These are phyloP conservation scores for Lentinus brumalis DNA, from an alignment of 768 basidiomycete species.

Conservation along the genomic window DNA sequence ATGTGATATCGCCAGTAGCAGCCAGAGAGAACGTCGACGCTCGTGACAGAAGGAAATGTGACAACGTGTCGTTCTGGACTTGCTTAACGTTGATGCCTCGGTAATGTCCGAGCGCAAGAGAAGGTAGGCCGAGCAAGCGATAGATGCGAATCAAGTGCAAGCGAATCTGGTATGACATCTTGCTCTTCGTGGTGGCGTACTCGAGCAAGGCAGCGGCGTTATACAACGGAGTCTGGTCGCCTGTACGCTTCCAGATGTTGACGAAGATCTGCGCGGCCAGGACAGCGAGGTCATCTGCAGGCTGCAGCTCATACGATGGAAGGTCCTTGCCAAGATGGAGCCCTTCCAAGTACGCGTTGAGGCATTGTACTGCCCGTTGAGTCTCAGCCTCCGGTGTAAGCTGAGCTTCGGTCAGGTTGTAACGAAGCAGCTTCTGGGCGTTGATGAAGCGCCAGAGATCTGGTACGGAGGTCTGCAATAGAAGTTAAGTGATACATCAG, in stretches of 20 bases:
- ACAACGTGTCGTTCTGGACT: constrained; percentile 87
- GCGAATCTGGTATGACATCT: constrained; percentile 77
- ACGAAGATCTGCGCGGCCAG: constrained; percentile 72
- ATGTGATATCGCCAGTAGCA: constrained; percentile 73
- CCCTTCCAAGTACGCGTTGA: constrained; percentile 63
- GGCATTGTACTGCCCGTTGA: constrained; percentile 51
- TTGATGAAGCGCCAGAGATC: constrained; percentile 74
- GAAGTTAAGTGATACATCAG: constrained; percentile 1
- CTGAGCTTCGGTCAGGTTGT: constrained; percentile 50
- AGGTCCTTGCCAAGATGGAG: constrained; percentile 68
- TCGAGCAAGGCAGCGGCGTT: constrained; percentile 70
- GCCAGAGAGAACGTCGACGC: constrained; percentile 79
- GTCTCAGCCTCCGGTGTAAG: constrained; percentile 60
- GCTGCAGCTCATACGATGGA: constrained; percentile 79
- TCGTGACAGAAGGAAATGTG: constrained; percentile 78
- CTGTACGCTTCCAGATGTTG: constrained; percentile 59
- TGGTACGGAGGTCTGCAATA: constrained; percentile 46
- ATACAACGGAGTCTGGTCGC: constrained; percentile 59
- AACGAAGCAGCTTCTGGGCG: constrained; percentile 71
- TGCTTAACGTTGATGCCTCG: constrained; percentile 77
- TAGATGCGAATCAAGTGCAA: constrained; percentile 81
- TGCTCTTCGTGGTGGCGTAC: constrained; percentile 69
- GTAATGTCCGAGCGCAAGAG: constrained; percentile 77
- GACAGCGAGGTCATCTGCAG: constrained; percentile 82
- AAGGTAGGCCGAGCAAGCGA: constrained; percentile 76